Evolutionary conservation across 2,329 filamentous ascomycete species (phyloP).

Genomic region (Dothiorella sarmentorum): DNA sequence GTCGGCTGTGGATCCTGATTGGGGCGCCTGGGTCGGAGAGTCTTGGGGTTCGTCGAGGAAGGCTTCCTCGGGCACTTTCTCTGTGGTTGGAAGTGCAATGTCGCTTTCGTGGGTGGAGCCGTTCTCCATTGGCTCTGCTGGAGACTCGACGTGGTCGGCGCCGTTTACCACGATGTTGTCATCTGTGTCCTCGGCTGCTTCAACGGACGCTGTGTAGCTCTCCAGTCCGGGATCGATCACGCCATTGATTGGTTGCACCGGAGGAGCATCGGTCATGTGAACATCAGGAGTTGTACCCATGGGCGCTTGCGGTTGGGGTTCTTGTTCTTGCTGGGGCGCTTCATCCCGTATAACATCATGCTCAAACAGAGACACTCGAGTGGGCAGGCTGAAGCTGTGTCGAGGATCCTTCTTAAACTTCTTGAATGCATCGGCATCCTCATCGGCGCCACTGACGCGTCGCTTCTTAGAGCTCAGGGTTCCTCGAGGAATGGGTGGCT

Average conservation of each 20-base stretch:
- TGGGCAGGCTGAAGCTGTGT: background rate
- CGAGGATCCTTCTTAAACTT: constrained; percentile 15
- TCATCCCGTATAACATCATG: background rate
- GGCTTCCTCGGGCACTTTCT: constrained; percentile 25
- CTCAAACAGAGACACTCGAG: background rate
- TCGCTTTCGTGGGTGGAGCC: constrained; percentile 27
- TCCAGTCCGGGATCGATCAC: background rate
- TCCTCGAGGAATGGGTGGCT: constrained; percentile 58
- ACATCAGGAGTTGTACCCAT: background rate
- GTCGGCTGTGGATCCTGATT: constrained; percentile 28
- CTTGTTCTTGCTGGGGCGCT: background rate
- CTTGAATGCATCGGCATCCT: constrained; percentile 13
- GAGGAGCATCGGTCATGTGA: constrained; percentile 5
- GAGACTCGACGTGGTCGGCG: background rate
- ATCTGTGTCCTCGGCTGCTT: background rate
- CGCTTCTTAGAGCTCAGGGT: constrained; percentile 55
- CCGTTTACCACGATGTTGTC: constrained; percentile 8
- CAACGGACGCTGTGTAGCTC: background rate
- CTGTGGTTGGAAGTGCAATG: constrained; percentile 34
- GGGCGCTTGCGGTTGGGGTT: background rate
- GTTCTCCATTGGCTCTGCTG: constrained; percentile 21
- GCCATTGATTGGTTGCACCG: background rate
- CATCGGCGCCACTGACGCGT: constrained; percentile 33
- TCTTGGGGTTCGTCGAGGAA: constrained; percentile 22
- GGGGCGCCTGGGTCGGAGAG: constrained; percentile 24